These are phyloP conservation scores for Trichoderma erinaceum DNA, from an alignment of 495 filamentous ascomycete species.

Conservation along the genomic window DNA sequence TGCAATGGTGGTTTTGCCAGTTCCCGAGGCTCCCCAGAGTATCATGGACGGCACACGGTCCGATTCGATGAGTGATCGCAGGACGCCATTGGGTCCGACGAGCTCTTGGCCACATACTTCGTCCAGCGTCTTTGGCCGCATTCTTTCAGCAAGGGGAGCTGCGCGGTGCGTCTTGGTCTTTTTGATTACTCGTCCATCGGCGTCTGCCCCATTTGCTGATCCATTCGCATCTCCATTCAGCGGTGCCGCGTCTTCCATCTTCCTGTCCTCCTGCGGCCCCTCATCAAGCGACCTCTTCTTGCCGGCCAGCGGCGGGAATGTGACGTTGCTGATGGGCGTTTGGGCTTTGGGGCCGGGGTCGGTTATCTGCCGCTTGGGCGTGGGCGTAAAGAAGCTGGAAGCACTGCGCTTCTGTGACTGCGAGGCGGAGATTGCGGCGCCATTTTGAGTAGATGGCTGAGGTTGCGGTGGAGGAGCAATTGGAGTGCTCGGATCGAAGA, in stretches of 20 bases:
- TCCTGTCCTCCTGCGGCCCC: slow-evolving; percentile 30
- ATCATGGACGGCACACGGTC: slow-evolving; percentile 91
- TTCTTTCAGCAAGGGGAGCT: slow-evolving; percentile 85
- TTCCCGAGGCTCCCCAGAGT: slow-evolving; percentile 85
- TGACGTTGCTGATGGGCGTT: slow-evolving; percentile 26
- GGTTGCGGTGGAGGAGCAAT: slow-evolving; percentile 30
- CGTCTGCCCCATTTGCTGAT: slow-evolving; percentile 20
- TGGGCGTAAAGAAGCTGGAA: slow-evolving; percentile 71
- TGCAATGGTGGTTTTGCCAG: slow-evolving; percentile 95
- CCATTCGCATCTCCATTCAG: slow-evolving; percentile 1
- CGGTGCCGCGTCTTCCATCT: slow-evolving; percentile 7
- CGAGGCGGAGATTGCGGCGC: slow-evolving; percentile 22
- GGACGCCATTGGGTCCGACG: slow-evolving; percentile 73
- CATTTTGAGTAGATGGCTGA: slow-evolving; percentile 22
- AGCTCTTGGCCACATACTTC: slow-evolving; percentile 89
- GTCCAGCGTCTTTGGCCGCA: slow-evolving; percentile 79
- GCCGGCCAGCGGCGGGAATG: slow-evolving; percentile 18
- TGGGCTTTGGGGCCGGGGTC: slow-evolving; percentile 19
- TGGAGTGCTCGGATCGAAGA: slow-evolving; percentile 36
- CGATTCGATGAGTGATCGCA: slow-evolving; percentile 84
- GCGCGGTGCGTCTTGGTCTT: slow-evolving; percentile 60
- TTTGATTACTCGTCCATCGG: slow-evolving; percentile 43
- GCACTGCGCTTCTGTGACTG: slow-evolving; percentile 50
- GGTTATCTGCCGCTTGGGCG: slow-evolving; percentile 46
- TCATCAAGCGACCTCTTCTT: slow-evolving; percentile 42